These are phyloP conservation scores for Aspergillus bertholletiae DNA, from an alignment of 495 filamentous ascomycete genomes.

Conservation along the genomic window DNA sequence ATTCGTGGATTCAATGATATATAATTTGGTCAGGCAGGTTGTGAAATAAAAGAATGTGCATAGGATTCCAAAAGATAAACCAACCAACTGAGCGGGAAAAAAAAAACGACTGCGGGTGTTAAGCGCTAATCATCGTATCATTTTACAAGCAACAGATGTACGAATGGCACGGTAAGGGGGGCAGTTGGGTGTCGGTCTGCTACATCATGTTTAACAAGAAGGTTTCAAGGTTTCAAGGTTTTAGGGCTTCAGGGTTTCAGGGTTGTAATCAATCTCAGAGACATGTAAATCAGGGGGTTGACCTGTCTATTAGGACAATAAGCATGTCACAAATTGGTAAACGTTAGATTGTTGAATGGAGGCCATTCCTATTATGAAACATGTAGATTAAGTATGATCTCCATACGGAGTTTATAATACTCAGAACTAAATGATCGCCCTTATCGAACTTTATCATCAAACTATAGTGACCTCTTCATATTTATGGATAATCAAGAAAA, in stretches of 20 bases:
- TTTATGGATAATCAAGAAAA: not conserved
- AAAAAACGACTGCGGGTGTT: too few species aligned
- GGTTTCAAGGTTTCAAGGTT: too few species aligned
- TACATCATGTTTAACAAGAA: not conserved
- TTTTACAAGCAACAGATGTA: not conserved
- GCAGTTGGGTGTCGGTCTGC: not conserved
- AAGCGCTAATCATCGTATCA: not conserved
- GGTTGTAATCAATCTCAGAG: not conserved
- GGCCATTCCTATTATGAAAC: not conserved
- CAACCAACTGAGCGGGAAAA: too few species aligned
- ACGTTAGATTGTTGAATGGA: not conserved
- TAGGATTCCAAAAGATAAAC: too few species aligned
- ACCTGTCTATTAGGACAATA: not conserved
- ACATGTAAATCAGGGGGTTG: not conserved
- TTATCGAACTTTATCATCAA: slow-evolving; percentile 16
- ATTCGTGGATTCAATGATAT: too few species aligned
- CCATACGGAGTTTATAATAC: slow-evolving; percentile 1
- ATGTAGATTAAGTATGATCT: not conserved
- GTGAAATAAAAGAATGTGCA: too few species aligned
- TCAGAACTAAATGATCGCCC: slow-evolving; percentile 16
- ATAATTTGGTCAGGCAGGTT: too few species aligned
- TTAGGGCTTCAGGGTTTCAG: too few species aligned
- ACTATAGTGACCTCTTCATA: not conserved
- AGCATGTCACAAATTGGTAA: not conserved
- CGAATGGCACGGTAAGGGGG: not conserved